Base-by-base conservation (phyloP, 768 basidiomycete species). In the Amanita exitialis region DNA sequence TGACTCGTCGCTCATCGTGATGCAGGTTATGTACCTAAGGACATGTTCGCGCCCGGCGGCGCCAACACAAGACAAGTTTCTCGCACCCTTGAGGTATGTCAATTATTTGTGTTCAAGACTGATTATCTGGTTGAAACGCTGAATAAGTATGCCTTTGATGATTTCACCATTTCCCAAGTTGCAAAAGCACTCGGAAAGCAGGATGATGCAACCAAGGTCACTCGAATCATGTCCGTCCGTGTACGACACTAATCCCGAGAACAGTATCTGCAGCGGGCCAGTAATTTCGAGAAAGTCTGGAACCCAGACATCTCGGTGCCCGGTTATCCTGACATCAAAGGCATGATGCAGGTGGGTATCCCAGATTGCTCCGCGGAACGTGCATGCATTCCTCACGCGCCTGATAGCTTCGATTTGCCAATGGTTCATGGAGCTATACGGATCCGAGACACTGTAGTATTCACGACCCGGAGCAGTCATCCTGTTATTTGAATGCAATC, bases 391-490 rank as follows among this genome's bases (percentile, higher is more conserved):
- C 32, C 6, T 18, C 18, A 13, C 4, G 41, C 49, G 49, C 27
- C 16, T 30, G n/a, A 21, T 51, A 83, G 79, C 79, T 75, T 6
- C 70, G 75, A 15, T 77, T 76, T 49, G 69, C 70, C 1, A 71
- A 79, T 56, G 80, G 82, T 3, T 74, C 72, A 0, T 83, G 76
- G 64, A 78, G 76, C 58, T 80, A 73, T 53, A 83, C 82, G 1
- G 82, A 83, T 60, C 82, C 82, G 3, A 66, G 82, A 34, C 80
- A 82, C 58, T 83, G 82, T 58, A 82, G 80, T 57, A 69, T 78
- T 37, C 75, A 83, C 52, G 80, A 82, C 56, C 82, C 80, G 0
- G 62, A 62, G 3, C 64, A 70, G 20, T 70, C 80, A 1, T 80
- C 79, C 0, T 83, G 82, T 56, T 82, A 79, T 65, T 61, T 83